Evolutionary conservation across 129 eudicot species (phyloP).

Genomic region (Centella asiatica): DNA sequence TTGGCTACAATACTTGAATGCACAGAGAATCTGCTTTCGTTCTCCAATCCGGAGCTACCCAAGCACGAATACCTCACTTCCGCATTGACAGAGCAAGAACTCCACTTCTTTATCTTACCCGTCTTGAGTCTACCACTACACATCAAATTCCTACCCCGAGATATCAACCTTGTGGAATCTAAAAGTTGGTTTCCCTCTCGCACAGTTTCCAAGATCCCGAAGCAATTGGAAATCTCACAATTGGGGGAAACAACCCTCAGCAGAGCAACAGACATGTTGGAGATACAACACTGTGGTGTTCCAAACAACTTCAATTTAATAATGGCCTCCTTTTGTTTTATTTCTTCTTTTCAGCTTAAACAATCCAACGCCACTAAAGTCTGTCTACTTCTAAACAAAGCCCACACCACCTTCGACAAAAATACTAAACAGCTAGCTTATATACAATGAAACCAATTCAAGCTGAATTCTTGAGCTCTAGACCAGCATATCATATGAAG

Average conservation of each 20-base stretch:
- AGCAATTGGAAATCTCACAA: slow-evolving; percentile 46
- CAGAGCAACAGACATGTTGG: slow-evolving; percentile 73
- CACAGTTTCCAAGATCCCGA: slow-evolving; percentile 42
- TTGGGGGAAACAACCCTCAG: slow-evolving; percentile 67
- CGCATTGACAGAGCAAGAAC: slow-evolving; percentile 29
- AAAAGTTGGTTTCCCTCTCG: slow-evolving; percentile 26
- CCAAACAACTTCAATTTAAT: slow-evolving; percentile 17
- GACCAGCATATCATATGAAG: slow-evolving; percentile 18
- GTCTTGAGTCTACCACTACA: slow-evolving; percentile 29
- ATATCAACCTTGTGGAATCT: slow-evolving; percentile 28
- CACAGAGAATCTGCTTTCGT: slow-evolving; percentile 27
- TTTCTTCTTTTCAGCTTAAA: too few relatives aligned
- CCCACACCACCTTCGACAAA: slow-evolving; percentile 32
- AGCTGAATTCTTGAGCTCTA: slow-evolving; percentile 12
- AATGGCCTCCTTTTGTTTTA: background rate
- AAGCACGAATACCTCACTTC: slow-evolving; percentile 29
- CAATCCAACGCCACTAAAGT: slow-evolving; percentile 25
- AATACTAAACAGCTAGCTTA: slow-evolving; percentile 24
- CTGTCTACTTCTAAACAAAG: slow-evolving; percentile 20
- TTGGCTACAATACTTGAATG: slow-evolving; percentile 64
- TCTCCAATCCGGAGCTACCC: slow-evolving; percentile 25
- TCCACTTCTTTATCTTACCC: slow-evolving; percentile 31
- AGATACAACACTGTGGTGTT: slow-evolving; percentile 1
- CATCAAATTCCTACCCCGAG: slow-evolving; percentile 24
- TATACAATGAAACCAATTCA: slow-evolving; percentile 4